Percentiles rank a stretch among this genome's conserved stretches.
phyloP scores from a whole-genome alignment of 2,329 filamentous ascomycete genomes.

The Colletotrichum nymphaeae region DNA sequence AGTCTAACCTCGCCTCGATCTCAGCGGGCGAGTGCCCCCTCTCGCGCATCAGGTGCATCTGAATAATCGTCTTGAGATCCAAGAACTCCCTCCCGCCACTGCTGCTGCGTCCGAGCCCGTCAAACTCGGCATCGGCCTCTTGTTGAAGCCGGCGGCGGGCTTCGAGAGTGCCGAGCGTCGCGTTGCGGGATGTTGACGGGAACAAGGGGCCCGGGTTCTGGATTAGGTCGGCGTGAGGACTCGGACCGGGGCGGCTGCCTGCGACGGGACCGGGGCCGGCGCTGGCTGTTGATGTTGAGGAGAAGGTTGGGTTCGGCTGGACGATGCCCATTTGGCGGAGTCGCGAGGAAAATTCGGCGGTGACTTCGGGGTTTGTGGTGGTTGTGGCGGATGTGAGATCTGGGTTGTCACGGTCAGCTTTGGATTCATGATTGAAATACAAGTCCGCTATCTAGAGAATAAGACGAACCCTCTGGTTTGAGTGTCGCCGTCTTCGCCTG shows the following conservation, averaged over 20 bases:
- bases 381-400: conserved; percentile 52
- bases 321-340: conserved; percentile 66
- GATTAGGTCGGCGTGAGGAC: conserved; percentile 21
- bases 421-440: neutral
- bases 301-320: conserved; percentile 65
- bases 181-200: conserved; percentile 50
- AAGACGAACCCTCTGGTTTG: conserved; percentile 42
- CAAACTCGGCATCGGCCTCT: conserved; percentile 56
- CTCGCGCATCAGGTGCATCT: conserved; percentile 57
- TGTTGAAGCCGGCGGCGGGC: conserved; percentile 58
- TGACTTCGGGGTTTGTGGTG: conserved; percentile 52
- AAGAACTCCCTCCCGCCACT: conserved; percentile 56
- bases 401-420: conserved; percentile 36
- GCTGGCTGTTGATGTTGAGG: conserved; percentile 60
- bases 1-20: conserved; percentile 59
- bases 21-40: conserved; percentile 50
- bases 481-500: conserved; percentile 37
- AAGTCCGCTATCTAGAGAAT: no score
- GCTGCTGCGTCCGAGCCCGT: conserved; percentile 49
- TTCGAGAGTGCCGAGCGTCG: conserved; percentile 61
- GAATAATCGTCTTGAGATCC: conserved; percentile 58
- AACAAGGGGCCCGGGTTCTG: conserved; percentile 41
- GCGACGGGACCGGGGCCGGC: no score
- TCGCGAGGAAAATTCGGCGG: conserved; percentile 61
- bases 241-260: neutral